Conservation (phyloP, 768 basidiomycete species). For the Trametes cingulata region DNA sequence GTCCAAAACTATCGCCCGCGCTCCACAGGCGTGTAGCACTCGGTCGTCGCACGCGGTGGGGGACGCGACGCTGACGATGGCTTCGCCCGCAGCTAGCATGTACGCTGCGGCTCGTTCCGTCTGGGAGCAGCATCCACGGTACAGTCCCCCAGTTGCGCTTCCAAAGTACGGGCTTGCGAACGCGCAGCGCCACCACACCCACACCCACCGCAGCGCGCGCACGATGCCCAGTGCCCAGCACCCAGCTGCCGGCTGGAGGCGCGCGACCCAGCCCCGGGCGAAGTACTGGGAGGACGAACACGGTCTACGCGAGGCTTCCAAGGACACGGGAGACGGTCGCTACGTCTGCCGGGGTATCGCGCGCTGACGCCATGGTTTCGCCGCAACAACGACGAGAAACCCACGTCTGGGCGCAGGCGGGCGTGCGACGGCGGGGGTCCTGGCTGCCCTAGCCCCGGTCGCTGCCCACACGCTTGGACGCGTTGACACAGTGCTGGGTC, state of each 20-base stretch:
- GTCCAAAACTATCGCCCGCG: neutral
- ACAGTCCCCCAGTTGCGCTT: neutral
- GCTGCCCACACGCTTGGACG: neutral
- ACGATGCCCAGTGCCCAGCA: neutral
- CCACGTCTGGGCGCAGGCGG: neutral
- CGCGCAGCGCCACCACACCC: conserved; percentile 2
- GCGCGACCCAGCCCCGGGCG: neutral
- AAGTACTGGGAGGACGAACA: neutral
- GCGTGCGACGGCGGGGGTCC: neutral
- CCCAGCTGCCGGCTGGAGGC: neutral
- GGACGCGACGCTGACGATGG: conserved; percentile 1
- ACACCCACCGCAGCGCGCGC: conserved; percentile 11
- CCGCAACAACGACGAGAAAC: conserved; percentile 7
- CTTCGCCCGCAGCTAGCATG: conserved; percentile 2
- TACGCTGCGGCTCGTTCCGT: neutral
- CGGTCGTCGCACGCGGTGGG: conserved; percentile 17
- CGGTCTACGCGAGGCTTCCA: conserved; percentile 1
- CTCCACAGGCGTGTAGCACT: neutral
- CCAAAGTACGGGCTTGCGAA: conserved; percentile 6
- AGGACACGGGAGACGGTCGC: neutral
- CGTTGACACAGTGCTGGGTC: neutral
- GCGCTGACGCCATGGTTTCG: conserved; percentile 3
- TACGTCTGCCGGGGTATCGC: neutral
- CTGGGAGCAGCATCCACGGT: conserved; percentile 10
- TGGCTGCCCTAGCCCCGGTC: conserved; percentile 5